Evolutionary conservation across 2,329 filamentous ascomycete genomes (phyloP).

Genomic region (Dactylella cylindrospora): DNA sequence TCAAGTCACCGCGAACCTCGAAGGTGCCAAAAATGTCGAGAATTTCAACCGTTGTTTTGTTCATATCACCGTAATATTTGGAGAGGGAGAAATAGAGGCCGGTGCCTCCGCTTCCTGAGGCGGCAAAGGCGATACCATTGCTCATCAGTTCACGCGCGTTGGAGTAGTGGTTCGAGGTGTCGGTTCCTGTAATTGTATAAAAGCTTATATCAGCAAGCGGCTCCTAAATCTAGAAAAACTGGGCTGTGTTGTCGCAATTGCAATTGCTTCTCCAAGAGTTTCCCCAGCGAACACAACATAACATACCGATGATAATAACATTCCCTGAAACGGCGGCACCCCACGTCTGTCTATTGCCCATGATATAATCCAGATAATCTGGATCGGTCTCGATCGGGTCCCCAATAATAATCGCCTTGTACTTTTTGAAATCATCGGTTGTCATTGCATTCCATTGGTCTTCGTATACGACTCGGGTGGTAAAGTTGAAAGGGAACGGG

Average conservation of each 20-base stretch:
- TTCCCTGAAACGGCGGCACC: constrained; percentile 54
- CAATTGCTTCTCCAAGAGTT: no score
- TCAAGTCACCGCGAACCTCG: constrained; percentile 52
- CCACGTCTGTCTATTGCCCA: constrained; percentile 53
- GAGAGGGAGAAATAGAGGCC: constrained; percentile 55
- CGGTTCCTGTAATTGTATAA: constrained; percentile 16
- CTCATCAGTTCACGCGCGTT: constrained; percentile 53
- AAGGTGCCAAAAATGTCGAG: constrained; percentile 53
- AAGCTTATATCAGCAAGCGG: neutral
- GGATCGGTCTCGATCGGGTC: constrained; percentile 53
- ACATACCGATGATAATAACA: constrained; percentile 53
- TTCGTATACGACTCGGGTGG: constrained; percentile 47
- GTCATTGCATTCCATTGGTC: constrained; percentile 53
- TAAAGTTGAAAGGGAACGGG: constrained; percentile 19
- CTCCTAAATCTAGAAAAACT: no score
- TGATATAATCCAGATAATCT: constrained; percentile 41
- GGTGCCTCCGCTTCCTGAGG: constrained; percentile 50
- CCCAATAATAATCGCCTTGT: constrained; percentile 55
- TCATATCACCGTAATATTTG: constrained; percentile 52
- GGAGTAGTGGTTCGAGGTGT: constrained; percentile 45
- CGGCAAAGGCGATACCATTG: constrained; percentile 52
- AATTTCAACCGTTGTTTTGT: constrained; percentile 47
- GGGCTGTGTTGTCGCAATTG: neutral
- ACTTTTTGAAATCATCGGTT: constrained; percentile 54
- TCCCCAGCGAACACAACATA: neutral